A percentile compares a stretch with the other conserved stretches of the same genome.
Evolutionary conservation across 768 basidiomycete species (phyloP).

Genomic region (Tulasnella sp.): DNA sequence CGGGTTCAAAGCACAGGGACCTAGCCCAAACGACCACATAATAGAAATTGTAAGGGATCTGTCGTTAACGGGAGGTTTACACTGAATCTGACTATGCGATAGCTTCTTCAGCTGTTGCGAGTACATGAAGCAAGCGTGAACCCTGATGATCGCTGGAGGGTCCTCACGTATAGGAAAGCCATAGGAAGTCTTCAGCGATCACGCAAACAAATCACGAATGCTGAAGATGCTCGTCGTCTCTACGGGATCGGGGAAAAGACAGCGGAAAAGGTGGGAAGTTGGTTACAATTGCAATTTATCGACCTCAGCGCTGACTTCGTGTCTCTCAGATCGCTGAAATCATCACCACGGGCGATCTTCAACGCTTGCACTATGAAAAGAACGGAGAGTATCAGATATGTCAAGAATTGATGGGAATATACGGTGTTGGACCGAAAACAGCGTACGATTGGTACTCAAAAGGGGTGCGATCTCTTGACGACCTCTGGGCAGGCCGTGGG

Average conservation of each 20-base stretch:
- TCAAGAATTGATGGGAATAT: conserved; percentile 62
- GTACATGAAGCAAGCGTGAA: conserved; percentile 51
- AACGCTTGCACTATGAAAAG: conserved; percentile 53
- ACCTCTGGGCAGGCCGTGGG: conserved; percentile 47
- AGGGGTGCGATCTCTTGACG: conserved; percentile 70
- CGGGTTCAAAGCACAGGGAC: background rate
- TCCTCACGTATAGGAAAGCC: conserved; percentile 52
- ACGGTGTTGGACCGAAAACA: conserved; percentile 64
- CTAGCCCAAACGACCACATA: conserved; percentile 54
- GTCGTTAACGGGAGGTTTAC: too few relatives aligned
- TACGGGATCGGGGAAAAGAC: conserved; percentile 63
- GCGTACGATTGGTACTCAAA: conserved; percentile 63
- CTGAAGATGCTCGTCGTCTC: conserved; percentile 48
- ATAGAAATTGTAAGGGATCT: conserved; percentile 47
- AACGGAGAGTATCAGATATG: conserved; percentile 48
- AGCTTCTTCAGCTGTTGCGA: conserved; percentile 57
- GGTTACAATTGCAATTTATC: background rate
- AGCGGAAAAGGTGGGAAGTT: conserved; percentile 47
- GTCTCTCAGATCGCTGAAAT: conserved; percentile 64
- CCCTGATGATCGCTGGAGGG: conserved; percentile 58
- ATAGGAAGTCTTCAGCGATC: conserved; percentile 46
- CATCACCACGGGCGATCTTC: conserved; percentile 56
- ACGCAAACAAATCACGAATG: conserved; percentile 45
- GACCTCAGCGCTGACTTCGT: background rate
- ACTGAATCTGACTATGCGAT: background rate